Conservation (phyloP, 75 land plant genomes). For the Picea sitchensis region DNA sequence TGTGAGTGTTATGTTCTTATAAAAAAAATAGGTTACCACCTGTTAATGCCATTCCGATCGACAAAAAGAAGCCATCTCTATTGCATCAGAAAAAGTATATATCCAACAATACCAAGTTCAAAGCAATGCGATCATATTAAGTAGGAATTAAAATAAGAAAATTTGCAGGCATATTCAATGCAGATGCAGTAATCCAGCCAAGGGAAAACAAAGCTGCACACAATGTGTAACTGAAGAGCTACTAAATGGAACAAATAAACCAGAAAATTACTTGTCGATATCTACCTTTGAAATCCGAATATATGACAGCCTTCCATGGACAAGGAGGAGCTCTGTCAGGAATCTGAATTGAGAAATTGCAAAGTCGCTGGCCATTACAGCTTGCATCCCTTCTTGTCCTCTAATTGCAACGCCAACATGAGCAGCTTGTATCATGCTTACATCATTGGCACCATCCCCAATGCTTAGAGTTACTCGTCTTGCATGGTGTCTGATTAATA, state of each 20-base stretch:
- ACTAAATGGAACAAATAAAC: not conserved
- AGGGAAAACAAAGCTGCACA: not conserved
- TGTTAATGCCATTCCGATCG: conserved; percentile 15
- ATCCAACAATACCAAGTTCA: not conserved
- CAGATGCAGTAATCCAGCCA: not conserved
- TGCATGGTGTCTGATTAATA: conserved; percentile 39
- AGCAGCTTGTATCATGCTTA: conserved; percentile 62
- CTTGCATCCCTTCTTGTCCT: conserved; percentile 64
- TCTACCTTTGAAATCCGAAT: conserved; percentile 48
- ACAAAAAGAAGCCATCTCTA: not conserved
- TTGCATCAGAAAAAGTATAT: not conserved
- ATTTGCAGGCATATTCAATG: not conserved
- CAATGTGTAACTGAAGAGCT: not conserved
- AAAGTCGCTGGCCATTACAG: conserved; percentile 61
- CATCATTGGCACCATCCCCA: conserved; percentile 65
- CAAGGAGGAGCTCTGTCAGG: conserved; percentile 47
- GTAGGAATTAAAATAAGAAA: not conserved
- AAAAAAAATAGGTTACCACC: conserved; percentile 53
- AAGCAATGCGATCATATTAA: not conserved
- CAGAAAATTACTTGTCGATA: not conserved
- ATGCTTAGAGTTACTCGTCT: conserved; percentile 43
- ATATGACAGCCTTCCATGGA: conserved; percentile 52
- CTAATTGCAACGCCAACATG: conserved; percentile 58
- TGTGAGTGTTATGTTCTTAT: conserved; percentile 48
- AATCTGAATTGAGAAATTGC: conserved; percentile 54